Evolutionary conservation across 2,329 filamentous ascomycete genomes (phyloP), one percentile per base, ranked within the genome.

Genomic region (Sporothrix luriei): DNA sequence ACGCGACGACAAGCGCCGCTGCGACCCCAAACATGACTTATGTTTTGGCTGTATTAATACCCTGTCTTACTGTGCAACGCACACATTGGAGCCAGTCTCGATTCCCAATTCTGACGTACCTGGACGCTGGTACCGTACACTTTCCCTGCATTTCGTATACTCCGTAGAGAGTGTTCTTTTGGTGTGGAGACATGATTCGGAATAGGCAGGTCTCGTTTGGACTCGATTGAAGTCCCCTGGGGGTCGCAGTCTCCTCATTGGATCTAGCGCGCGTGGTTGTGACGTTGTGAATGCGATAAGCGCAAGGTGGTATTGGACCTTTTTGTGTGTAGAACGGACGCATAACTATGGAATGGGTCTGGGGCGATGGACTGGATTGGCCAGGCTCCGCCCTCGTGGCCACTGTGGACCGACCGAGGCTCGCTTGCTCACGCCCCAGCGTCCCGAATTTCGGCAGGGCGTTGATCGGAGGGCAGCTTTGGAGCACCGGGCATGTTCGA

Each of bases 161-260:
- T n/a, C n/a, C n/a, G n/a, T 19, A 5, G 2, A 11, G 38, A 62
- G 4, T 13, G 24, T 19, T 33, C 5, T 13, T 59, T 14, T 46
- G n/a, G n/a, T 21, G 57, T 62, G 57, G 57, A 62, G 57, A 21
- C 57, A 46, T 62, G 21, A 21, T 21, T 62, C 57, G 57, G 57
- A 62, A 46, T 46, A 62, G 21, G 38, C 57, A 62, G 57, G 57
- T 62, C 57, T 43, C 48, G 19, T 49, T 10, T 49, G 48, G 14
- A 5, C 26, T 57, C 33, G 55, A 43, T 61, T 61, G 55, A 26
- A 7, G 16, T 57, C 54, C 16, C n/a, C 38, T n/a, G n/a, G n/a
- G 33, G 29, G 21, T 14, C 13, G 57, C 38, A 26, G 57, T 38
- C 38, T 62, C 57, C 57, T 62, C 38, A 26, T 62, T 26, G 11